phyloP scores from a whole-genome alignment of 192 early-diverging fungal genomes.

The Martensiomyces pterosporus region DNA sequence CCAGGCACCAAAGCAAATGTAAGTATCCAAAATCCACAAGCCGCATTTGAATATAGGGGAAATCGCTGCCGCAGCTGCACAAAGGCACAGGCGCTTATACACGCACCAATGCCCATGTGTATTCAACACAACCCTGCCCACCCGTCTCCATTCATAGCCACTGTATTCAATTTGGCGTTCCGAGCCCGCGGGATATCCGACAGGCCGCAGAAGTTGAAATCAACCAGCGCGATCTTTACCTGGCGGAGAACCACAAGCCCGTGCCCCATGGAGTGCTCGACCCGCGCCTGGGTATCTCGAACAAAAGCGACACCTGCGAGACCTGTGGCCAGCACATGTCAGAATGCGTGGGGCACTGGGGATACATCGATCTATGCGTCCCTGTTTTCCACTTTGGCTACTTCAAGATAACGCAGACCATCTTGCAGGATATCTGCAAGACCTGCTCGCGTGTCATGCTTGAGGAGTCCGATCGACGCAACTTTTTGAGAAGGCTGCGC shows the following conservation, averaged over 20 bases:
- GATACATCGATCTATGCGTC: constrained; percentile 83
- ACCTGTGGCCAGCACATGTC: constrained; percentile 84
- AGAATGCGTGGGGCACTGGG: constrained; percentile 97
- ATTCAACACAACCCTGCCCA: too few species aligned
- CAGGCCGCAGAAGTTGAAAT: constrained; percentile 87
- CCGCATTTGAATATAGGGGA: neutral
- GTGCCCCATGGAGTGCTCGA: constrained; percentile 88
- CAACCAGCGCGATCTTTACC: constrained; percentile 82
- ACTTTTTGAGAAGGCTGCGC: constrained; percentile 65
- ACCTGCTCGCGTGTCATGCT: constrained; percentile 85
- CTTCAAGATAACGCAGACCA: constrained; percentile 82
- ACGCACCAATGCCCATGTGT: too few species aligned
- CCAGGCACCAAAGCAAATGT: constrained; percentile 72
- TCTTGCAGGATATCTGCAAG: constrained; percentile 98
- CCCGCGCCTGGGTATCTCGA: constrained; percentile 78
- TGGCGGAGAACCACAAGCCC: constrained; percentile 65
- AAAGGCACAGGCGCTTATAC: too few species aligned
- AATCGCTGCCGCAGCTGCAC: too few species aligned
- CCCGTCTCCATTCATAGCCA: constrained; percentile 53
- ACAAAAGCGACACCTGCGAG: constrained; percentile 79
- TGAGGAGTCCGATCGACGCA: constrained; percentile 71
- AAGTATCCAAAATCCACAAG: too few species aligned
- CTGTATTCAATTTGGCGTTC: constrained; percentile 92
- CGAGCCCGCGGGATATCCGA: constrained; percentile 83
- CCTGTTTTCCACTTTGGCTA: constrained; percentile 99